A percentile compares a stretch with the other conserved stretches of the same genome.
These are phyloP conservation scores for Diaporthe helianthi DNA, from an alignment of 2,329 filamentous ascomycete species.

Conservation along the genomic window DNA sequence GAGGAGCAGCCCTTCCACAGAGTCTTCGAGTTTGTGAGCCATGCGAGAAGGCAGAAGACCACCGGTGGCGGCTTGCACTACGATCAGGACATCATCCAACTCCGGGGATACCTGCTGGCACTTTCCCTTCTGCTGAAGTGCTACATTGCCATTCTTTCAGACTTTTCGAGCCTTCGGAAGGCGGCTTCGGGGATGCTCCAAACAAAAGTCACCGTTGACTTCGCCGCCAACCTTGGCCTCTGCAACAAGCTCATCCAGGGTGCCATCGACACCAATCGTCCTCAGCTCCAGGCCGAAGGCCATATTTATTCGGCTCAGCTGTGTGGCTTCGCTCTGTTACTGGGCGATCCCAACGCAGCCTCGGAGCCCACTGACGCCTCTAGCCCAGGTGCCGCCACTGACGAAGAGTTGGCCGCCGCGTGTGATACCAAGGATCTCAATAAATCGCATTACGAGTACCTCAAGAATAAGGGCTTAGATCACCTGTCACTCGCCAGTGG, in stretches of 20 bases:
- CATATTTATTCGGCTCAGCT: constrained; percentile 58
- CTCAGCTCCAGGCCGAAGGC: constrained; percentile 56
- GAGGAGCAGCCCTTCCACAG: constrained; percentile 59
- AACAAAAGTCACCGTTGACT: constrained; percentile 38
- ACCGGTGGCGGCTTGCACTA: constrained; percentile 42
- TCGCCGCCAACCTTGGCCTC: constrained; percentile 44
- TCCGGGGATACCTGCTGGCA: constrained; percentile 50
- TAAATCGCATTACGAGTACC: neutral
- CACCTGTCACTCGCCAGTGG: constrained; percentile 37
- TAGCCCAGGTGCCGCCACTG: neutral
- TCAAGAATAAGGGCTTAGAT: constrained; percentile 21
- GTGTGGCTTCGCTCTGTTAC: constrained; percentile 49
- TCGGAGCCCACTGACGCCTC: neutral
- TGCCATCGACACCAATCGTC: constrained; percentile 46
- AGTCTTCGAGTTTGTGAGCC: constrained; percentile 53
- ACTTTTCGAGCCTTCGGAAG: constrained; percentile 42
- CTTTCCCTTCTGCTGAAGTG: constrained; percentile 54
- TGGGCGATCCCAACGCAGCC: constrained; percentile 17
- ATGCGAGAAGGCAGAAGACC: constrained; percentile 45
- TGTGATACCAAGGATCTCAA: neutral
- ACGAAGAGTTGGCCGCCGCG: neutral
- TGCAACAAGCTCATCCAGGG: constrained; percentile 50
- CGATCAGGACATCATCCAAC: constrained; percentile 47
- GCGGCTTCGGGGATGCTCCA: neutral
- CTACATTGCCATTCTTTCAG: constrained; percentile 54